Conservation (phyloP, 1,284 basidiomycete species). For the Apiotrichum porosum region DNA sequence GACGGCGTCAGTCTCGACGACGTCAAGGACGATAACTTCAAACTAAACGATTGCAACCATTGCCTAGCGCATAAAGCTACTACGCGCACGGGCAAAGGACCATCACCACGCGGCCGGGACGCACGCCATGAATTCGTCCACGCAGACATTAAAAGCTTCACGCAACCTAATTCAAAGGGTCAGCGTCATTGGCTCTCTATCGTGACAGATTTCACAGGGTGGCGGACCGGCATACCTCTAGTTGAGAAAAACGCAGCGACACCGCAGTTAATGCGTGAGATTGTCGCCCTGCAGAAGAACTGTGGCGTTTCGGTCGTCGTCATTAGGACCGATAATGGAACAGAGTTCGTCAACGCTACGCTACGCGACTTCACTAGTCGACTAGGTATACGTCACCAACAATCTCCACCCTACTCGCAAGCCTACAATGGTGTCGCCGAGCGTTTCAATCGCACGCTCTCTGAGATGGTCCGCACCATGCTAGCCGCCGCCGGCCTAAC, state of each 20-base stretch:
- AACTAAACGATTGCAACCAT: not conserved
- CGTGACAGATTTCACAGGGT: not conserved
- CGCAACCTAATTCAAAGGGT: not conserved
- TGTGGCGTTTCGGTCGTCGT: not conserved
- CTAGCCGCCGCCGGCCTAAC: not conserved
- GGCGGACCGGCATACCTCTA: not conserved
- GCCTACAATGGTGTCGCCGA: constrained; percentile 37
- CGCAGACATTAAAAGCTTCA: not conserved
- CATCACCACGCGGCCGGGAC: not conserved
- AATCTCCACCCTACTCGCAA: constrained; percentile 20
- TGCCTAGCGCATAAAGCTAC: not conserved
- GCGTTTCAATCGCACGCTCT: constrained; percentile 29
- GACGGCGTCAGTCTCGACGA: not conserved
- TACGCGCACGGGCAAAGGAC: not conserved
- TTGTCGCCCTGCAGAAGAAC: not conserved
- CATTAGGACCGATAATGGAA: constrained; percentile 1
- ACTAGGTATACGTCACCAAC: constrained; percentile 2
- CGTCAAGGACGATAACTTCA: not conserved
- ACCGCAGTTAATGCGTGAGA: not conserved
- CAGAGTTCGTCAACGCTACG: constrained; percentile 2
- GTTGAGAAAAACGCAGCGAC: not conserved
- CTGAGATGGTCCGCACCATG: constrained; percentile 15
- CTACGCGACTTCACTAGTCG: not conserved
- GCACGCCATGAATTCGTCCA: not conserved
- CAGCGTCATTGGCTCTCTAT: not conserved